Evolutionary conservation across 2,329 filamentous ascomycete species (phyloP).

Genomic region (Ophiostoma triangulosporum): DNA sequence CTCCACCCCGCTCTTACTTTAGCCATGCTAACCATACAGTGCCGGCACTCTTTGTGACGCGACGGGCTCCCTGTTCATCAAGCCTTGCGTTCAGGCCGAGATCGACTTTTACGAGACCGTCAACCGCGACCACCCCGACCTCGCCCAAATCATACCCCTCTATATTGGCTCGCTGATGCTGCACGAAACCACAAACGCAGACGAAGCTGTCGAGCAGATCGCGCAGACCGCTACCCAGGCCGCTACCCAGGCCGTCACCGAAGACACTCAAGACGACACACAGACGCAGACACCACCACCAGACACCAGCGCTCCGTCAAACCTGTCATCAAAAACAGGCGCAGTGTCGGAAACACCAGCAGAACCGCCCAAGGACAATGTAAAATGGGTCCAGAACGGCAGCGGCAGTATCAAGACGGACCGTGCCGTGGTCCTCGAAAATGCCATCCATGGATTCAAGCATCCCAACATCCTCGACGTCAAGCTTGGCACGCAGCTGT

Average conservation of each 20-base stretch:
- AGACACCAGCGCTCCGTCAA: too few species aligned
- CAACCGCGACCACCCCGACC: slow-evolving; percentile 49
- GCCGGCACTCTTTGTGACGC: slow-evolving; percentile 80
- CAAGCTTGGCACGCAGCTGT: slow-evolving; percentile 77
- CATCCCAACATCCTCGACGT: slow-evolving; percentile 84
- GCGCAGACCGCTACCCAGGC: slow-evolving; percentile 18
- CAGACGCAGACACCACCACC: too few species aligned
- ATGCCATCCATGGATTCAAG: slow-evolving; percentile 67
- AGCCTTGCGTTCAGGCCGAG: slow-evolving; percentile 79
- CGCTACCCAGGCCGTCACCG: background rate
- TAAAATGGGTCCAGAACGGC: slow-evolving; percentile 35
- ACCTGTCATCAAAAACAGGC: background rate
- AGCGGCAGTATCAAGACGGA: slow-evolving; percentile 58
- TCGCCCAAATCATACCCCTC: slow-evolving; percentile 68
- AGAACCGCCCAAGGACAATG: slow-evolving; percentile 16
- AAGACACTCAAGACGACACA: background rate
- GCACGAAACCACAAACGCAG: slow-evolving; percentile 31
- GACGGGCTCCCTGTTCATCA: slow-evolving; percentile 78
- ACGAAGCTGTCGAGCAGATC: slow-evolving; percentile 36
- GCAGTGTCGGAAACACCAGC: slow-evolving; percentile 6
- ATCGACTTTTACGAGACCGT: slow-evolving; percentile 80
- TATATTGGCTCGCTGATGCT: slow-evolving; percentile 71
- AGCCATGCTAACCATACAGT: slow-evolving; percentile 41
- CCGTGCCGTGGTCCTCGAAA: slow-evolving; percentile 71
- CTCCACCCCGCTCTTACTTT: background rate